These are phyloP conservation scores for Neurospora tetraspora DNA, from an alignment of 495 filamentous ascomycete genomes.

Conservation along the genomic window DNA sequence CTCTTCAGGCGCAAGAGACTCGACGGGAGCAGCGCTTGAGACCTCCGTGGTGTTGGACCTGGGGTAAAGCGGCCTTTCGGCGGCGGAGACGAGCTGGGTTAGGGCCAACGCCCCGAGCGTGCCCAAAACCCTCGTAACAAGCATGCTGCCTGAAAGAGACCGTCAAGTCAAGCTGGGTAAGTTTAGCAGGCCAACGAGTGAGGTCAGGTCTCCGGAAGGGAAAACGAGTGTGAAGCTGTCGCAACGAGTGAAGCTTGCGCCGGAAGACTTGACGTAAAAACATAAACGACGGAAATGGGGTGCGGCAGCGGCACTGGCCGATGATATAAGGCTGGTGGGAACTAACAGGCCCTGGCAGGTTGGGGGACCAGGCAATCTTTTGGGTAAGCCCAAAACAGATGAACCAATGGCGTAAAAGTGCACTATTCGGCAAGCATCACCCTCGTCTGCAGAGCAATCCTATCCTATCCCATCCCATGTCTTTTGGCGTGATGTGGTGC, in stretches of 20 bases:
- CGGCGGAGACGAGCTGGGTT: slow-evolving; percentile 9
- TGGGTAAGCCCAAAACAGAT: slow-evolving; percentile 3
- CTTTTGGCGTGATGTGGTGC: neutral
- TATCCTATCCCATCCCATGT: neutral
- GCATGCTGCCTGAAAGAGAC: slow-evolving; percentile 11
- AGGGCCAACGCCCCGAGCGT: slow-evolving; percentile 18
- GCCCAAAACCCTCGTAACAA: slow-evolving; percentile 17
- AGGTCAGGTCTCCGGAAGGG: neutral
- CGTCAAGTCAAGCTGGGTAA: slow-evolving; percentile 4
- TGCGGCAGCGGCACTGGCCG: slow-evolving; percentile 12
- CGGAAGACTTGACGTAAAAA: slow-evolving; percentile 6
- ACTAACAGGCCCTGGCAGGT: neutral
- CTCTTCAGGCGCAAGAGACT: neutral
- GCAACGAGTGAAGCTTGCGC: slow-evolving; percentile 15
- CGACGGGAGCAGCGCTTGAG: neutral
- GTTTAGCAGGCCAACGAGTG: slow-evolving; percentile 8
- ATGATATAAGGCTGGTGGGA: slow-evolving; percentile 19
- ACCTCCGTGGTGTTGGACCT: slow-evolving; percentile 6
- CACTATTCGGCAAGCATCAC: slow-evolving; percentile 8
- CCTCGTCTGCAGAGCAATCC: neutral
- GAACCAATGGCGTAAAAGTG: slow-evolving; percentile 11
- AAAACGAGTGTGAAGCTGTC: slow-evolving; percentile 13
- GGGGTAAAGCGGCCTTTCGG: slow-evolving; percentile 4
- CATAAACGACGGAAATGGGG: neutral
- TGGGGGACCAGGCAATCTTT: neutral